These are phyloP conservation scores for Ophiocordyceps camponoti-rufipedis DNA, from an alignment of 2,329 filamentous ascomycete genomes.

Conservation along the genomic window DNA sequence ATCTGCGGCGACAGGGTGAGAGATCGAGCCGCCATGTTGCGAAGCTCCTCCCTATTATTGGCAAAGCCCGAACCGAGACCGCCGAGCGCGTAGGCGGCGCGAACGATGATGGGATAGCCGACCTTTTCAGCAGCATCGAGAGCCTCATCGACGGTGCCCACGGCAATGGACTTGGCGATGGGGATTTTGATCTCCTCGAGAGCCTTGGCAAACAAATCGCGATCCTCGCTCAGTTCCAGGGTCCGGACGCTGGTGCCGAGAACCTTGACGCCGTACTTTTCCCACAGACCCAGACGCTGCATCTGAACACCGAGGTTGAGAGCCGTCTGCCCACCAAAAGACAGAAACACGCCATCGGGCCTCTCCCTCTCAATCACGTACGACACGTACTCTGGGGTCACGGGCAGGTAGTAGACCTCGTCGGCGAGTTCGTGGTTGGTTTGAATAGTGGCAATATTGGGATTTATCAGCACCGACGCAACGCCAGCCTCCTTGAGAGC, in stretches of 20 bases:
- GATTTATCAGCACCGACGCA: slow-evolving; percentile 95
- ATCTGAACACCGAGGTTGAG: slow-evolving; percentile 93
- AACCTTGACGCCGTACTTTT: slow-evolving; percentile 81
- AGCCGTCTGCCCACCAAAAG: slow-evolving; percentile 93
- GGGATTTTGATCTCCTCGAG: slow-evolving; percentile 18
- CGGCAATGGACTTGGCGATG: slow-evolving; percentile 95
- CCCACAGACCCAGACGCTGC: too few species aligned
- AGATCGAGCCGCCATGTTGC: slow-evolving; percentile 37
- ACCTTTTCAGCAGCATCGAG: slow-evolving; percentile 74
- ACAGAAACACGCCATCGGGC: slow-evolving; percentile 92
- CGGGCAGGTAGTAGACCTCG: slow-evolving; percentile 96
- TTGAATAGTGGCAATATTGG: slow-evolving; percentile 97
- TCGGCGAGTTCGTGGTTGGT: slow-evolving; percentile 95
- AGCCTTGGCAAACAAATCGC: slow-evolving; percentile 65
- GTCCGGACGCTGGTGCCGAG: slow-evolving; percentile 66
- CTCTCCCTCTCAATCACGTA: slow-evolving; percentile 93
- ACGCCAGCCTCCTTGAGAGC: slow-evolving; percentile 95
- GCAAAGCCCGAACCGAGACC: slow-evolving; percentile 93
- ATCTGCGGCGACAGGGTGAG: slow-evolving; percentile 87
- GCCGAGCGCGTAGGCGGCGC: slow-evolving; percentile 88
- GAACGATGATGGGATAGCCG: slow-evolving; percentile 90
- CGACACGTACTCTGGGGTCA: slow-evolving; percentile 91
- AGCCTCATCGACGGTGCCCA: slow-evolving; percentile 78
- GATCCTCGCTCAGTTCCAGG: slow-evolving; percentile 90
- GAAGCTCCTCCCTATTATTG: slow-evolving; percentile 62